A percentile compares a stretch with the other conserved stretches of the same genome.
These are phyloP conservation scores for Silene conica DNA, from an alignment of 148 eudicot genomes.

Conservation along the genomic window DNA sequence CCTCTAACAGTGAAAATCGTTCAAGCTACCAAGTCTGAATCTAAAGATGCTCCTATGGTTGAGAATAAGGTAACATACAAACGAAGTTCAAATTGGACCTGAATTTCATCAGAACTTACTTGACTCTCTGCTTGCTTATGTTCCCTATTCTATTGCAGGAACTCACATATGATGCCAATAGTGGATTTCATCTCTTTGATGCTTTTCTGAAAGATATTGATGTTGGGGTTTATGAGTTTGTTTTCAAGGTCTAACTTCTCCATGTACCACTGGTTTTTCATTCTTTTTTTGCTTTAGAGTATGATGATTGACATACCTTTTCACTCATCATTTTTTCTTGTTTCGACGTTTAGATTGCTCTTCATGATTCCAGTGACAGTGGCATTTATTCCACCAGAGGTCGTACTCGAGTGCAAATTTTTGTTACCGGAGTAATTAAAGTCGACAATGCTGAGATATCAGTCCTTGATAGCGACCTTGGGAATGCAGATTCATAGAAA, in stretches of 20 bases:
- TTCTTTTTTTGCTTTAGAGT: neutral
- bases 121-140: conserved; percentile 16
- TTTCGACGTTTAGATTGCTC: conserved; percentile 42
- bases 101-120: conserved; percentile 8
- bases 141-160: conserved; percentile 39
- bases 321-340: neutral
- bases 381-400: conserved; percentile 64
- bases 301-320: conserved; percentile 1
- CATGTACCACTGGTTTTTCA: neutral
- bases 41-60: conserved; percentile 63
- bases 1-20: conserved; percentile 66
- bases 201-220: conserved; percentile 55
- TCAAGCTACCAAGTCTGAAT: conserved; percentile 59
- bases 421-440: conserved; percentile 57
- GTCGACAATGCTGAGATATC: conserved; percentile 68
- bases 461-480: conserved; percentile 68
- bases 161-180: conserved; percentile 59
- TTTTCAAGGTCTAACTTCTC: conserved; percentile 53
- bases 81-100: neutral
- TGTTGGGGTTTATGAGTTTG: conserved; percentile 72
- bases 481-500: conserved; percentile 58
- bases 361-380: conserved; percentile 61
- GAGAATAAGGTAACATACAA: conserved; percentile 57
- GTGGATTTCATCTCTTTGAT: conserved; percentile 64
- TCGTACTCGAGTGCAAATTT: conserved; percentile 48